Conservation (phyloP, 2,329 filamentous ascomycete genomes). For the Ophiocordyceps camponoti-rufipedis region DNA sequence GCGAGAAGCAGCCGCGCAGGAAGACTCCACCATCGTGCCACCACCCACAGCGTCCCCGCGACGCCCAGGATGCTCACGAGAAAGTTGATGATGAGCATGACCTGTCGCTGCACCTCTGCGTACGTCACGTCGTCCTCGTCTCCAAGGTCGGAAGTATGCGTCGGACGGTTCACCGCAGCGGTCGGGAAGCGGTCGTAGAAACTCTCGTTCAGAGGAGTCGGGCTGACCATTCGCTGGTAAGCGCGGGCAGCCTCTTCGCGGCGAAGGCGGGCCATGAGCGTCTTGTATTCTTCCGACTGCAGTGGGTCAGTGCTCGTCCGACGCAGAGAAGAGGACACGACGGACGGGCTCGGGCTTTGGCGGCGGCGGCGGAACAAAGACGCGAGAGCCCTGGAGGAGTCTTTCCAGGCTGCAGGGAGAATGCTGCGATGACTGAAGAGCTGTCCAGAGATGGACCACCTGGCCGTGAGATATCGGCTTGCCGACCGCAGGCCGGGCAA, state of each 20-base stretch:
- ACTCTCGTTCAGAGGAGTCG: slow-evolving; percentile 33
- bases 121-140: slow-evolving; percentile 46
- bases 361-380: slow-evolving; percentile 66
- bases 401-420: slow-evolving; percentile 38
- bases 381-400: slow-evolving; percentile 50
- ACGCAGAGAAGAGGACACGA: slow-evolving; percentile 2
- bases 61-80: slow-evolving; percentile 70
- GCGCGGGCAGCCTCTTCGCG: slow-evolving; percentile 63
- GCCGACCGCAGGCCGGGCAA: slow-evolving; percentile 33
- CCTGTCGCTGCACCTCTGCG: slow-evolving; percentile 60
- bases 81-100: slow-evolving; percentile 78
- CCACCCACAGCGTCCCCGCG: slow-evolving; percentile 61
- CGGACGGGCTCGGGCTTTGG: slow-evolving; percentile 61
- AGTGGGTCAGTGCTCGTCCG: neutral
- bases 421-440: slow-evolving; percentile 19
- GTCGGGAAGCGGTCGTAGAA: slow-evolving; percentile 41
- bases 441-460: slow-evolving; percentile 42
- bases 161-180: slow-evolving; percentile 31
- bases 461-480: slow-evolving; percentile 57
- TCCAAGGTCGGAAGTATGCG: slow-evolving; percentile 21
- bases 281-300: slow-evolving; percentile 66
- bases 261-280: slow-evolving; percentile 71
- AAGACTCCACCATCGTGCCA: slow-evolving; percentile 56
- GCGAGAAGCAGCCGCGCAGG: slow-evolving; percentile 52
- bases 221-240: slow-evolving; percentile 67